Base-by-base conservation (phyloP, 768 basidiomycete species). In the Hygrocybe coccinea region DNA sequence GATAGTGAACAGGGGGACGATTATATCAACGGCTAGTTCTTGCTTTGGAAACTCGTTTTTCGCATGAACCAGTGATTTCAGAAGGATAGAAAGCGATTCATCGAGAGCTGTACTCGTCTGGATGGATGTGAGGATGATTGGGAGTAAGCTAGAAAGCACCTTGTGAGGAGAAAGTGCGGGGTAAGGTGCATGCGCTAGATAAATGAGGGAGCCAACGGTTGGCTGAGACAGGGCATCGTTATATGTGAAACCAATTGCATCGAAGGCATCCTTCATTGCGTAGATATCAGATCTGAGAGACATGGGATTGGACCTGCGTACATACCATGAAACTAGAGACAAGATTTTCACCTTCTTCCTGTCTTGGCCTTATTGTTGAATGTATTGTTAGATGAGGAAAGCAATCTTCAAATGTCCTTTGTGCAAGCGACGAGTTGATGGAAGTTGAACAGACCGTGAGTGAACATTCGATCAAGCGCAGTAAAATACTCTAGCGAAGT, bases 51-150 rank as follows among this genome's bases (percentile, higher is more conserved):
- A 15, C n/a, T 56, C 38, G 14, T 56, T 59, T 41, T 65, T 59
- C 11, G 60, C 56, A 19, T 62, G 60, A 55, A 69, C 63, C 2
- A 79, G 65, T 10, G 65, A 55, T 36, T 64, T 65, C 3, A 86
- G 67, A 7, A 89, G 75, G 47, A 86, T 60, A 12, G 81, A 76
- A n/a, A 89, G 68, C 1, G 79, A 69, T 62, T 86, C 84, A 59
- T 87, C 85, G 17, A 87, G 64, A 2, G 77, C 72, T 25, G 70
- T 60, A 59, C 82, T 83, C 5, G 76, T 66, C 62, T 84, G 81
- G 19, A 90, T 65, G 2, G 79, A 79, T 12, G 73, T 64, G 22
- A 84, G 57, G 15, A 86, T 58, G 3, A 76, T 58, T 0, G 74
- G 76, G n/a, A 75, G 62, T 25, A 81, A 52, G 25, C 70, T 65